Base-by-base conservation (phyloP, 805 yeast species). In the Starmerella powellii region DNA sequence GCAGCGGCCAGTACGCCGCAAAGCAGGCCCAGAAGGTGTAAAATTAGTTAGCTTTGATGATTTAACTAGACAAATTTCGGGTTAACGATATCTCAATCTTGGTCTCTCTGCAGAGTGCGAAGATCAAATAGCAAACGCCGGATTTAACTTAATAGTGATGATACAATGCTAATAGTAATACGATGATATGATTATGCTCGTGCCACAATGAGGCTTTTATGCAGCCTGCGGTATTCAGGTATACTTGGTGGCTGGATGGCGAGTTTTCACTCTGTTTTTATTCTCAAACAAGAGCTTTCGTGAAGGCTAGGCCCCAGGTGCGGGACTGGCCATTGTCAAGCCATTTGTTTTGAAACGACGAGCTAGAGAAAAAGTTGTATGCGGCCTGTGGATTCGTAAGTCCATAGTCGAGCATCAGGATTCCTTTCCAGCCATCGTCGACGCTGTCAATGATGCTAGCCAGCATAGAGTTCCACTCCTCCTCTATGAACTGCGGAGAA, bases 281-380 rank as follows among this genome's bases (percentile, higher is more conserved):
- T n/a, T n/a, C n/a, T n/a, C n/a, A n/a, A n/a, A n/a, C n/a, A n/a
- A 33, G 23, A 15, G 50, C 91, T 24, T 44, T 43, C 38, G 81
- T 67, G 54, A 72, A 83, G 0, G 91, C 76, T 45, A 84, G 64
- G 1, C 85, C 73, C 93, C 94, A 85, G 0, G 95, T 78, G 45
- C 76, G 65, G 20, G 87, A 75, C 71, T 80, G 83, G 1, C 95
- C 95, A 45, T 71, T 70, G 56, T 86, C 95, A 38, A 86, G 71
- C 50, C 69, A 70, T 4, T 60, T 54, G 15, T 63, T 62, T 31
- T 66, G 58, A 68, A 81, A 84, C 34, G 62, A 63, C 1, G 65
- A 46, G 28, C 69, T 51, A 3, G 74, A 54, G 57, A 81, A 83
- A 60, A 78, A 83, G 1, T 59, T 48, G 55, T 73, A 80, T 0